Evolutionary conservation across 495 filamentous ascomycete species (phyloP), one percentile per base, ranked within the genome.

Genomic region (Aspergillus leporis): DNA sequence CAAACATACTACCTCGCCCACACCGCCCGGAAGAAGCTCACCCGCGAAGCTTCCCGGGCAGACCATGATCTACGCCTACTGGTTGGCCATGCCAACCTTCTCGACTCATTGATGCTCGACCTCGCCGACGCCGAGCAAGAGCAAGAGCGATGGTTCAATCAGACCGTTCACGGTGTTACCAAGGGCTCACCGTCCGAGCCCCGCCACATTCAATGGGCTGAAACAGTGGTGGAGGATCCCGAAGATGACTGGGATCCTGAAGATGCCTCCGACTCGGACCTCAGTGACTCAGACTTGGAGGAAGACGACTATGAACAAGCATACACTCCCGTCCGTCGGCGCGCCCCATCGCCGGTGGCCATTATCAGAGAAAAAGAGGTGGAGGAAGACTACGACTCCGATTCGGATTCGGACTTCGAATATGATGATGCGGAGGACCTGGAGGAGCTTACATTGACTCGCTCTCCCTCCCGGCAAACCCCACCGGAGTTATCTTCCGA

Each of bases 61-160:
- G 95, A 98, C 70, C 95, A 98, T 81, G 87, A 97, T 79, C 89
- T 98, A 59, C 86, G 93, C 67, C 86, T 93, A 13, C 85, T 98
- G 54, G 94, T 98, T 61, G 88, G 95, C 58, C 94, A 98, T 76
- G 94, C 94, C 82, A 98, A 98, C 82, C 87, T 98, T 14, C 90
- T 98, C 65, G 94, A 98, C 79, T 87, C 87, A 13, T 80, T 98
- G 64, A 98, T 97, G 94, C 80, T 97, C 60, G 92, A 96, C 70
- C 90, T 98, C 18, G 86, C 90, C 73, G 90, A 95, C 41, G 94
- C 95, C 68, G 95, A 98, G 80, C 84, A 86, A 60, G 92, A 98
- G 72, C 94, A 98, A 74, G 94, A 98, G 75, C 88, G 83, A 54
- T 98, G 95, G 95, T 98, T 97, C 87, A 92, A 97, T 84, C 87